Conservation (phyloP, 2,329 filamentous ascomycete species). For the Colletotrichum chlorophyti region DNA sequence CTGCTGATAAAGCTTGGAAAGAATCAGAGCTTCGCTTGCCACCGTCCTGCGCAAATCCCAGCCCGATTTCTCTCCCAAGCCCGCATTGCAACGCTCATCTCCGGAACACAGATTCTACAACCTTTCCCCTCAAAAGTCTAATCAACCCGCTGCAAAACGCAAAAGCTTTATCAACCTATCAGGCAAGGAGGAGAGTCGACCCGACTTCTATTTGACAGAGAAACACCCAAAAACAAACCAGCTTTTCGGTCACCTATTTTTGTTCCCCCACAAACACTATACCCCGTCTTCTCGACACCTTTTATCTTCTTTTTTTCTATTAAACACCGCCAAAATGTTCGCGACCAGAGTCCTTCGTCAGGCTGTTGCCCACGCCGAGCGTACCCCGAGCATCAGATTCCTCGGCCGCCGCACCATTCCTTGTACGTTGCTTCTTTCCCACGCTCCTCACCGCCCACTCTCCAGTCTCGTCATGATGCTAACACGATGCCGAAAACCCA, state of each 20-base stretch:
- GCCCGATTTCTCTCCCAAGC: too few relatives aligned
- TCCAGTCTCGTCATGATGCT: not conserved
- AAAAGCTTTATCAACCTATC: conserved; percentile 18
- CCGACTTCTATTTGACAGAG: too few relatives aligned
- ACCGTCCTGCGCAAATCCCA: too few relatives aligned
- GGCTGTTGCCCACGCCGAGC: conserved; percentile 65
- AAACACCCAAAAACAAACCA: too few relatives aligned
- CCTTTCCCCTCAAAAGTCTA: not conserved
- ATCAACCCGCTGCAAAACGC: conserved; percentile 13
- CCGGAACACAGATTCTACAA: too few relatives aligned
- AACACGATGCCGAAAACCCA: conserved; percentile 44
- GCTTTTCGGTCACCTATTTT: not conserved
- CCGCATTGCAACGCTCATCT: too few relatives aligned
- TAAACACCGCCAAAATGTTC: conserved; percentile 52
- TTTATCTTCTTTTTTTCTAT: too few relatives aligned
- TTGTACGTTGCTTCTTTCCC: conserved; percentile 54
- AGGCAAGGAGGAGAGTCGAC: conserved; percentile 27
- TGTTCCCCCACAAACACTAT: not conserved
- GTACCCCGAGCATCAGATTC: conserved; percentile 68
- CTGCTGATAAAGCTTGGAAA: conserved; percentile 20
- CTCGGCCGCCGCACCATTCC: conserved; percentile 66
- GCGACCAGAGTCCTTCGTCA: conserved; percentile 63
- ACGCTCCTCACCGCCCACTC: not conserved
- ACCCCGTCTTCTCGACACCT: not conserved
- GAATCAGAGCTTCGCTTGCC: too few relatives aligned